A percentile compares a stretch with the other conserved stretches of the same genome.
These are phyloP conservation scores for Boechera divaricarpa DNA, from an alignment of 345 rosid genomes.

Conservation along the genomic window DNA sequence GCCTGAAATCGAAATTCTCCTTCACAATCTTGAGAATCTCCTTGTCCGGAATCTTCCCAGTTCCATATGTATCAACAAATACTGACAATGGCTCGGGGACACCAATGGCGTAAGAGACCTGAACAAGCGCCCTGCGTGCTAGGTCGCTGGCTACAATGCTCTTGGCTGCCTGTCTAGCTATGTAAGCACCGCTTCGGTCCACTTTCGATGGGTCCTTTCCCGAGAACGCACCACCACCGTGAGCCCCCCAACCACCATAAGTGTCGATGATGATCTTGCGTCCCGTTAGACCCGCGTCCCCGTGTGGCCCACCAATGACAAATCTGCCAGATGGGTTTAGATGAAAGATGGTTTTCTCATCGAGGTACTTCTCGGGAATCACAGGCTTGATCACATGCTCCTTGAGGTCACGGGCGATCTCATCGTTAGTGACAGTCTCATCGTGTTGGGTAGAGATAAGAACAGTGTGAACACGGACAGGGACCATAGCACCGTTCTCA, in stretches of 20 bases:
- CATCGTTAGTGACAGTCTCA: slow-evolving; percentile 79
- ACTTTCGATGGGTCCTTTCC: slow-evolving; percentile 86
- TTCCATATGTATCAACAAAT: slow-evolving; percentile 68
- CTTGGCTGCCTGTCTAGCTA: slow-evolving; percentile 88
- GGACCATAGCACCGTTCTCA: slow-evolving; percentile 80
- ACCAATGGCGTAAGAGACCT: slow-evolving; percentile 76
- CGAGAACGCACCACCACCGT: slow-evolving; percentile 84
- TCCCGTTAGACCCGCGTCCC: slow-evolving; percentile 78
- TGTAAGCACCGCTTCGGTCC: slow-evolving; percentile 81
- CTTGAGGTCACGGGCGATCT: slow-evolving; percentile 79
- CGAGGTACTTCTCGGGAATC: slow-evolving; percentile 76
- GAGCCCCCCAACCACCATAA: slow-evolving; percentile 83
- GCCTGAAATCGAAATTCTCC: slow-evolving; percentile 87
- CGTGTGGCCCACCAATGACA: slow-evolving; percentile 81
- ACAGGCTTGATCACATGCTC: slow-evolving; percentile 83
- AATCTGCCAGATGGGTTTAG: slow-evolving; percentile 85
- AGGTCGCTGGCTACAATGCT: slow-evolving; percentile 74
- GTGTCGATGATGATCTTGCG: slow-evolving; percentile 82
- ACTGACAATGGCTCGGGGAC: slow-evolving; percentile 78
- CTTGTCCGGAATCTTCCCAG: slow-evolving; percentile 80
- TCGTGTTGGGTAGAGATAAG: slow-evolving; percentile 79
- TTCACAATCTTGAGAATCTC: slow-evolving; percentile 85
- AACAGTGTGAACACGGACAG: slow-evolving; percentile 78
- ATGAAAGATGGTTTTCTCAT: slow-evolving; percentile 89
- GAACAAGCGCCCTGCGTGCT: slow-evolving; percentile 72